Evolutionary conservation across 1,284 basidiomycete species (phyloP).

Genomic region (Exobasidium cylindrosporum): DNA sequence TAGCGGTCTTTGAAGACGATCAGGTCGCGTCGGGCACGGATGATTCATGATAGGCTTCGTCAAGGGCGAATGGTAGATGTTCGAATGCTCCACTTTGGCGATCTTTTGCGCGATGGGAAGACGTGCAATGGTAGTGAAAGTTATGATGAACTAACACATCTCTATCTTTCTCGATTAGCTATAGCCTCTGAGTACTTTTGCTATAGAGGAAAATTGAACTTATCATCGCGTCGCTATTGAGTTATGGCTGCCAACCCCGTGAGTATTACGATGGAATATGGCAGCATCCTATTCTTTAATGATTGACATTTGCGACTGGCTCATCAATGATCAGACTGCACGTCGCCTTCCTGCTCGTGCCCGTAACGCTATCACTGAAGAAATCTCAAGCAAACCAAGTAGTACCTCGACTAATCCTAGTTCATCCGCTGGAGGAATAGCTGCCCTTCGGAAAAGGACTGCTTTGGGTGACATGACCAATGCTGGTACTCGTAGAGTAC

Average conservation of each 20-base stretch:
- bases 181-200: neutral
- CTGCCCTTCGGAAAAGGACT: conserved; percentile 40
- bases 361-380: neutral
- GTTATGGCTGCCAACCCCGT: neutral
- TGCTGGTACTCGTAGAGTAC: conserved; percentile 17
- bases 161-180: neutral
- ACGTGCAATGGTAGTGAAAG: too few species aligned
- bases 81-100: too few species aligned
- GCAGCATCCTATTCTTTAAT: too few species aligned
- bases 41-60: too few species aligned
- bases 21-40: too few species aligned
- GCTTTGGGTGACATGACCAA: conserved; percentile 53
- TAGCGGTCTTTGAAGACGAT: too few species aligned
- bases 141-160: too few species aligned
- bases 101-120: too few species aligned
- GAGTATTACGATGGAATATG: too few species aligned
- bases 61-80: too few species aligned
- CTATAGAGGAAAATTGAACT: neutral
- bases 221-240: neutral
- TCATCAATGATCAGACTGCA: conserved; percentile 3
- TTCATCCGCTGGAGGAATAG: conserved; percentile 10
- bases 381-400: neutral
- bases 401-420: neutral
- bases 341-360: conserved; percentile 8
- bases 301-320: too few species aligned